Evolutionary conservation across 2,329 filamentous ascomycete genomes (phyloP), one percentile per base, ranked within the genome.

Genomic region (Monilinia vaccinii-corymbosi): DNA sequence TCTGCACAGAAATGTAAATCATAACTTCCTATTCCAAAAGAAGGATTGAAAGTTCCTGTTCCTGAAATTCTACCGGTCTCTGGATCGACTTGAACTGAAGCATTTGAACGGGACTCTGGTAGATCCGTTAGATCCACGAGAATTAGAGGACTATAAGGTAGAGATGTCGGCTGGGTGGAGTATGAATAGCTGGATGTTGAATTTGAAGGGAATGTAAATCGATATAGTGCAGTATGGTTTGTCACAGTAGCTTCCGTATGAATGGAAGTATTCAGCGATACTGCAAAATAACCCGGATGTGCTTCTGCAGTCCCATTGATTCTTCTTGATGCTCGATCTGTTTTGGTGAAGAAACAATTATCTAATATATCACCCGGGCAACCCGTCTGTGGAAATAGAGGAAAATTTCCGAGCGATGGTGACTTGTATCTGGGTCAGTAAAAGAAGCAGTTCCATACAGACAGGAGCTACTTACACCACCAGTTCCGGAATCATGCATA

Each of bases 361-460:
- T 88, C 76, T 58, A 90, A 72, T 44, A 84, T 79, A 62, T 87
- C 81, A 16, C 75, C 78, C 0, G 79, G 76, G 64, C 87, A 91
- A 45, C 77, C 76, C 4, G 80, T 74, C 63, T 88, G 86, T 0
- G 86, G 79, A 64, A 91, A 90, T 1, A 91, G 75, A 0, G 88
- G 84, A 57, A 91, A 91, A 68, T 89, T 89, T 16, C 87, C 88
- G 18, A 90, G 73, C 4, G 84, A 89, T 0, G 86, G 82, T 1
- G 73, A 57, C 68, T 69, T 50, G 23, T 3, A 48, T 28, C 31
- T 59, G 16, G 18, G 14, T 53, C 49, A 42, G 42, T 34, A 57
- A n/a, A 50, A 21, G 7, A 36, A 25, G n/a, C 8, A n/a, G n/a
- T 36, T 34, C 10, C 21, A n/a, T 14, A 32, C n/a, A 23, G 14